Conservation (phyloP, 805 yeast species). For the Lachancea meyersii region DNA sequence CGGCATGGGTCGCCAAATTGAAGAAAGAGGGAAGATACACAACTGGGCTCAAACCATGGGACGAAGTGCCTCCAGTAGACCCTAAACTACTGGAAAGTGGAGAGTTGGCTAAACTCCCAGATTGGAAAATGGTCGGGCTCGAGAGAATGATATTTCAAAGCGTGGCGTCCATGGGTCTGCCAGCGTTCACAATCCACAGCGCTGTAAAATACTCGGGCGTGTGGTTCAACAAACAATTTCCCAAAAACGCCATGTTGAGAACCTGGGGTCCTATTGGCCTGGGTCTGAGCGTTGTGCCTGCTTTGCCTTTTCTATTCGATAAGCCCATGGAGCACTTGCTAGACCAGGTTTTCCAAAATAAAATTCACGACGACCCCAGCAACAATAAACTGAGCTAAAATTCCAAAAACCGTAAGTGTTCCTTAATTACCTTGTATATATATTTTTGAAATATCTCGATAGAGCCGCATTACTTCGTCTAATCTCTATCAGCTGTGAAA, state of each 20-base stretch:
- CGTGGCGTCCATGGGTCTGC: conserved; percentile 80
- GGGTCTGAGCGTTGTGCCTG: conserved; percentile 72
- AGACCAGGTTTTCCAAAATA: conserved; percentile 50
- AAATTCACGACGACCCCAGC: not conserved
- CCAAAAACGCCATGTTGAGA: conserved; percentile 40
- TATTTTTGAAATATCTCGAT: too few relatives aligned
- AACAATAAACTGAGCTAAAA: too few relatives aligned
- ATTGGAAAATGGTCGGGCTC: conserved; percentile 59
- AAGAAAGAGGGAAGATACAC: conserved; percentile 57
- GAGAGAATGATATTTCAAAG: conserved; percentile 77
- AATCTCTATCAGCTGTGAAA: too few relatives aligned
- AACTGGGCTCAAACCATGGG: conserved; percentile 67
- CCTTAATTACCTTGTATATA: not conserved
- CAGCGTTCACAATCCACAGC: conserved; percentile 79
- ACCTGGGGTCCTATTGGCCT: conserved; percentile 73
- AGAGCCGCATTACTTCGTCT: too few relatives aligned
- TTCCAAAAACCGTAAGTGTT: too few relatives aligned
- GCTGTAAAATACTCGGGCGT: conserved; percentile 63
- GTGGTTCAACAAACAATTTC: conserved; percentile 48
- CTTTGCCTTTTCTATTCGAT: conserved; percentile 71
- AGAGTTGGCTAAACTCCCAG: conserved; percentile 42
- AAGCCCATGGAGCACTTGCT: conserved; percentile 72
- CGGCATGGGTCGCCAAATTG: conserved; percentile 65
- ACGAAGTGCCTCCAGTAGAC: conserved; percentile 36
- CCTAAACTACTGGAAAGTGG: conserved; percentile 33